A percentile compares a stretch with the other conserved stretches of the same genome.
Evolutionary conservation across 2,329 filamentous ascomycete genomes (phyloP).

Genomic region (Lasiodiplodia gonubiensis): DNA sequence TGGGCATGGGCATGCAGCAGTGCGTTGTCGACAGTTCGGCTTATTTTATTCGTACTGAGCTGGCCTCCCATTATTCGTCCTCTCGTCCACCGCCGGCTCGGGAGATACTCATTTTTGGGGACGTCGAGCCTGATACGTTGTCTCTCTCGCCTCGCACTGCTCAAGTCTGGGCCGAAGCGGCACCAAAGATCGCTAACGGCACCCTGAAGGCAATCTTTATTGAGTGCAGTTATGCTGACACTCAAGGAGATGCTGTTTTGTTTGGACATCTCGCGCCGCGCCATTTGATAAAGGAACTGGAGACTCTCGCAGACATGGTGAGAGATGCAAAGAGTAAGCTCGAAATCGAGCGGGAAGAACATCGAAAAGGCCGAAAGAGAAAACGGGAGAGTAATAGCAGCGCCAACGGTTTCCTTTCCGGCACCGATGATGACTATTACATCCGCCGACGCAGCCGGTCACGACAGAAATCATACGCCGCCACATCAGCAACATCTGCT

Average conservation of each 20-base stretch:
- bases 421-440: slow-evolving; percentile 20
- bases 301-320: slow-evolving; percentile 73
- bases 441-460: slow-evolving; percentile 20
- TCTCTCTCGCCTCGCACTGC: slow-evolving; percentile 81
- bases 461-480: slow-evolving; percentile 1
- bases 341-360: slow-evolving; percentile 41
- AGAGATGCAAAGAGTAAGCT: slow-evolving; percentile 52
- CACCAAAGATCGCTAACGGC: slow-evolving; percentile 78
- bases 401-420: slow-evolving; percentile 32
- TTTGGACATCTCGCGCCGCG: slow-evolving; percentile 89
- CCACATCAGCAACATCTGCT: background rate
- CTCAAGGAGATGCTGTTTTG: slow-evolving; percentile 74
- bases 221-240: slow-evolving; percentile 91
- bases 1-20: slow-evolving; percentile 40
- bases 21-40: slow-evolving; percentile 88
- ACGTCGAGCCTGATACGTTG: slow-evolving; percentile 89
- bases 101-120: slow-evolving; percentile 92
- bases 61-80: slow-evolving; percentile 33
- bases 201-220: slow-evolving; percentile 84
- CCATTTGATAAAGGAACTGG: slow-evolving; percentile 81
- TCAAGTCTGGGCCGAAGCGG: slow-evolving; percentile 86
- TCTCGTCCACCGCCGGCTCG: slow-evolving; percentile 38
- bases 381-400: slow-evolving; percentile 58
- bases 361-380: slow-evolving; percentile 62
- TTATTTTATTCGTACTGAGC: slow-evolving; percentile 84